Evolutionary conservation across 495 filamentous ascomycete species (phyloP), one percentile per base, ranked within the genome.

Genomic region (Opeltia flavorubescens): DNA sequence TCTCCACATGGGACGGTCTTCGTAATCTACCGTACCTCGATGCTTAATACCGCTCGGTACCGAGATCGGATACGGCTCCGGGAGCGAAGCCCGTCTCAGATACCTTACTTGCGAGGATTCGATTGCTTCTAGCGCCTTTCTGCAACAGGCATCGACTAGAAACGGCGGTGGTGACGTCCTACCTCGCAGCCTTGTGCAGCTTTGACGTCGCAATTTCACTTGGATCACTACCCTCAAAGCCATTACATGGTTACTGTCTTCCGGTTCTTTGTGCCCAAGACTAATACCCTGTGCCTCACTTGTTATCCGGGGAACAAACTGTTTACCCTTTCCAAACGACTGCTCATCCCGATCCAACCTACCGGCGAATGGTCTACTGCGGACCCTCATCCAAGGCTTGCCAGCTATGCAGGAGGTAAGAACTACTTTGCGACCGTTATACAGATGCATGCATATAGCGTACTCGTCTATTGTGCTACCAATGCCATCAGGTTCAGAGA

Each of bases 11-110:
- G 25, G 51, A 51, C 23, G 55, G 64, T 27, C 31, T 56, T 11
- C 53, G 52, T 9, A 39, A 56, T 13, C 38, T 66, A 30, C 57
- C 60, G 4, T 67, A 65, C 34, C 46, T 67, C 3, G 55, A 67
- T 49, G 63, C 64, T 15, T 44, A 40, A n/a, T n/a, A n/a, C n/a
- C n/a, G n/a, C n/a, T n/a, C n/a, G n/a, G n/a, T n/a, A n/a, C n/a
- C n/a, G n/a, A n/a, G n/a, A n/a, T n/a, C n/a, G n/a, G n/a, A n/a
- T n/a, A n/a, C n/a, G n/a, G n/a, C n/a, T n/a, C n/a, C n/a, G n/a
- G n/a, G n/a, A n/a, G n/a, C n/a, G n/a, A n/a, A n/a, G n/a, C n/a
- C n/a, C n/a, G n/a, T n/a, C n/a, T n/a, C n/a, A n/a, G n/a, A n/a
- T n/a, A n/a, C n/a, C n/a, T n/a, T n/a, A n/a, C n/a, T n/a, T n/a